Evolutionary conservation across 208 protist genomes (phyloP).

Genomic region (Spongospora subterranea): DNA sequence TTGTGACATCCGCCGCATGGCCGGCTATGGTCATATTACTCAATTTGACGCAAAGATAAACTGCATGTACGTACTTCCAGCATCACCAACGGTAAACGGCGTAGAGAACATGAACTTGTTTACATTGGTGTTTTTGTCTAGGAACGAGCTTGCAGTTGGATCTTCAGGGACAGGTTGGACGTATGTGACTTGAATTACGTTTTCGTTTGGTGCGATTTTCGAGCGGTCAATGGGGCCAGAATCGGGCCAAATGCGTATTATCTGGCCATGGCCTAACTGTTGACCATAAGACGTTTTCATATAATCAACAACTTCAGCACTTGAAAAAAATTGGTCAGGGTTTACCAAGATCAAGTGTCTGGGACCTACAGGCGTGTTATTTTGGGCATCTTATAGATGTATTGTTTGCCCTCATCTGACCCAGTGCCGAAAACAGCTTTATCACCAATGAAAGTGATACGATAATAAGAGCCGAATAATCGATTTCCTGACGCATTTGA

Average conservation of each 20-base stretch:
- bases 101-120: constrained; percentile 35
- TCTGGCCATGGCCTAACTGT: background rate
- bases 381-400: constrained; percentile 55
- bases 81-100: background rate
- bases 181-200: constrained; percentile 34
- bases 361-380: background rate
- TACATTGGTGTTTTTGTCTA: background rate
- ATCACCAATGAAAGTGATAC: constrained; percentile 3
- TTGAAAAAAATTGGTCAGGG: background rate
- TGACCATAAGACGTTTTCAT: background rate
- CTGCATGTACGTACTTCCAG: background rate
- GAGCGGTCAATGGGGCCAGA: constrained; percentile 5
- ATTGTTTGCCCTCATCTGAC: background rate
- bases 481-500: background rate
- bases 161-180: background rate
- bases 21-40: background rate
- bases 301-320: constrained; percentile 26
- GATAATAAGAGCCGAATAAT: constrained; percentile 28
- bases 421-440: constrained; percentile 17
- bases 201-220: background rate
- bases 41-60: background rate
- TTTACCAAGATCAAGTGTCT: background rate
- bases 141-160: background rate
- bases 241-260: constrained; percentile 19
- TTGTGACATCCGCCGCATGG: constrained; percentile 25